Evolutionary conservation across 1,139 yeast genomes (phyloP), one percentile per base, ranked within the genome.

Genomic region (Pichia kudriavzevii): DNA sequence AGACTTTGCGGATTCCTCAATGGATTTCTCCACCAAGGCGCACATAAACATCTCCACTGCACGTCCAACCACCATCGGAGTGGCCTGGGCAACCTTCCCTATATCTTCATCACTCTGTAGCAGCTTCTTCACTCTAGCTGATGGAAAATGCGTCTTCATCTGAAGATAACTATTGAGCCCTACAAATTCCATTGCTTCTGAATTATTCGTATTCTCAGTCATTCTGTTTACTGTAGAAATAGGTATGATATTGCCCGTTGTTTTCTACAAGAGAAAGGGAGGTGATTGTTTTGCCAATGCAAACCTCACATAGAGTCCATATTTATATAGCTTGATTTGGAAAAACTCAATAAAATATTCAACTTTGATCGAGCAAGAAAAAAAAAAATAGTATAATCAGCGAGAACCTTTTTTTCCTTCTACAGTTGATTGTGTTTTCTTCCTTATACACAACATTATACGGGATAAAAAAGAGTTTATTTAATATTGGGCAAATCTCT

Each of bases 101-200:
- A 91, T 88, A 48, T 91, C 99, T 49, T 91, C 98, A 58, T 91
- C 99, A 34, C 94, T 80, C 56, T 91, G 98, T 96, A 91, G 88
- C 40, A 91, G 75, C 53, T 93, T 83, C 64, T 91, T 91, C 55
- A 91, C 88, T 44, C 97, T 73, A 4, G 98, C 98, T 33, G 94
- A 94, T 5, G 98, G 98, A 63, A 91, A 88, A 53, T 91, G 94
- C 31, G 97, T 88, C 60, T 84, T 85, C 52, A 88, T 82, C 43
- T 64, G 63, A 30, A 68, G 76, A 38, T 51, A 56, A 10, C 49
- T 43, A 8, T 14, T 26, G 9, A 38, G 17, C 8, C 41, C 41
- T 2, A 31, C 30, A 20, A 38, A 38, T 16, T 22, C 5, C 7
- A 26, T 13, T 16, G 19, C 19, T 15, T 21, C 13, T 2, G 26